These are phyloP conservation scores for Carex pumila DNA, from an alignment of 176 grass and related monocot species.

Conservation along the genomic window DNA sequence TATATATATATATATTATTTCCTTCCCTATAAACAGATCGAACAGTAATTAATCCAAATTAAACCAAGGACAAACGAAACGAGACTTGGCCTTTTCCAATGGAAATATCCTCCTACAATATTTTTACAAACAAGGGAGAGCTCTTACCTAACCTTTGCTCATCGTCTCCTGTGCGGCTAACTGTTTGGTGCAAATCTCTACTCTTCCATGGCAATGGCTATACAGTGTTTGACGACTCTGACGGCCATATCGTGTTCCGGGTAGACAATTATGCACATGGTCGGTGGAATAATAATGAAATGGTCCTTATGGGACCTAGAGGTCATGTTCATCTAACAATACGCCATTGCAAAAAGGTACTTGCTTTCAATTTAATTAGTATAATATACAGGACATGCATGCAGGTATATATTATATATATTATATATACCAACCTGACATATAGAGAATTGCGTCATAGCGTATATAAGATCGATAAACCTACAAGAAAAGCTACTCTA, in stretches of 20 bases:
- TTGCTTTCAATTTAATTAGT: background rate
- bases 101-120: background rate
- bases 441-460: background rate
- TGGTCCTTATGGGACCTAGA: slow-evolving; percentile 45
- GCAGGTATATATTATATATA: background rate
- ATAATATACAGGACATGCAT: background rate
- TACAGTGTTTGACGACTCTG: slow-evolving; percentile 43
- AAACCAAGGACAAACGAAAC: too few relatives aligned
- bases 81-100: background rate
- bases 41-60: background rate
- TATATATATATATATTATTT: background rate
- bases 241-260: slow-evolving; percentile 46
- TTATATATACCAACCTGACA: background rate
- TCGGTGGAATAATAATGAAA: slow-evolving; percentile 21
- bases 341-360: slow-evolving; percentile 36
- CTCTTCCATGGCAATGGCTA: slow-evolving; percentile 55
- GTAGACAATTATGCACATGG: slow-evolving; percentile 40
- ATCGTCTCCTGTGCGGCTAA: slow-evolving; percentile 11
- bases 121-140: background rate
- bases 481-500: too few relatives aligned
- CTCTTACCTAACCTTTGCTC: slow-evolving; percentile 2
- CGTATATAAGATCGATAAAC: background rate
- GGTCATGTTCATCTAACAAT: slow-evolving; percentile 58
- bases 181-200: slow-evolving; percentile 68
- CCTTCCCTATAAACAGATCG: background rate